Evolutionary conservation across 129 eudicot genomes (phyloP), one percentile per base, ranked within the genome.

Genomic region (Pseudognaphalium luteoalbum): DNA sequence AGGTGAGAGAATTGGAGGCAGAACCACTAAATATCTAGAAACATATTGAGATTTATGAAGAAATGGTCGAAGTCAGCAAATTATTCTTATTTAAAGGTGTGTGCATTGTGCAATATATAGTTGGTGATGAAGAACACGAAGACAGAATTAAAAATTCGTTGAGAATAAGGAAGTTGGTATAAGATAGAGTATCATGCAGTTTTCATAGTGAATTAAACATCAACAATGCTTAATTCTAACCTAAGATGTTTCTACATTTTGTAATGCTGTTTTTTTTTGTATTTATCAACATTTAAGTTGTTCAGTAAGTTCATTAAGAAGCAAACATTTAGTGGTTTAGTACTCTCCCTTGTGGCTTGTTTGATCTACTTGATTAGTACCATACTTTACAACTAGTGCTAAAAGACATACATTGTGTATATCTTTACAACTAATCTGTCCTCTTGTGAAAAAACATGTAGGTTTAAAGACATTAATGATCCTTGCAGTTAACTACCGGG

Each of bases 21-120:
- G 70, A 78, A 79, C 83, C 81, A 44, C 81, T 83, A 10, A 83
- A 78, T 52, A 68, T 74, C 21, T 81, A 28, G 39, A 72, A 77
- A 56, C 61, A 7, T 21, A 37, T 57, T 12, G 59, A 29, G 71
- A 41, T 52, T 50, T 72, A 66, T 74, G 75, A 68, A 63, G 64
- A 71, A 77, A 39, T 7, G 78, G 69, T 82, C 70, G 15, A 57
- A 66, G 70, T n/a, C 63, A n/a, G 15, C 62, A 70, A 30, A 35
- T 16, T 39, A 71, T 77, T 77, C 47, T 73, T 82, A 15, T 32
- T 56, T 66, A 25, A 72, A 77, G 81, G 30, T 19, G 77, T 82
- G 74, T 71, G 82, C 73, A 47, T 47, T 76, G 66, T 66, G 66
- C 66, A 66, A 66, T 54, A 51, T 60, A 70, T 42, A 35, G 66